phyloP scores from a whole-genome alignment of 176 grass and related monocot species.

The Dendrocalamus sinicus region DNA sequence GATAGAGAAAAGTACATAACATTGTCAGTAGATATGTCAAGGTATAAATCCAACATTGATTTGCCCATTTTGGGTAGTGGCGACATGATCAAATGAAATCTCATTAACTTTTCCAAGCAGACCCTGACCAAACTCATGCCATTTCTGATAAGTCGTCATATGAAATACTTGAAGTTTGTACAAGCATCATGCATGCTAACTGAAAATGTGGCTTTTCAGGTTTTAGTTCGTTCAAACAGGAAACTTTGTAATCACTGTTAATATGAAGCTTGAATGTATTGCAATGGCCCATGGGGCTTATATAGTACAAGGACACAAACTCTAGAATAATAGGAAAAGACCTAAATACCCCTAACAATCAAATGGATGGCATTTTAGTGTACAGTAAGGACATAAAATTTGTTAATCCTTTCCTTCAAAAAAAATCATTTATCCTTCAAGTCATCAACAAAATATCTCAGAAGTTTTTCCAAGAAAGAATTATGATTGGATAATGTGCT shows the following conservation, averaged over 20 bases:
- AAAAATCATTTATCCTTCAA: neutral
- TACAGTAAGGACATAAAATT: neutral
- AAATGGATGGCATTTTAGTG: slow-evolving; percentile 7
- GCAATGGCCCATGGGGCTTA: no score
- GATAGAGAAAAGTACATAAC: slow-evolving; percentile 34
- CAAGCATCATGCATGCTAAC: neutral
- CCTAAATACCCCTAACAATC: neutral
- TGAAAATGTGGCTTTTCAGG: neutral
- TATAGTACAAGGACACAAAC: no score
- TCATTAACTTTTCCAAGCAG: neutral
- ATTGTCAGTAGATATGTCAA: neutral
- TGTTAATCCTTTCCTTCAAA: neutral
- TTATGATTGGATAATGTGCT: neutral
- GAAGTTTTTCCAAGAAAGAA: neutral
- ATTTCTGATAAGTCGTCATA: neutral
- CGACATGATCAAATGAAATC: neutral
- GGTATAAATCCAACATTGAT: neutral
- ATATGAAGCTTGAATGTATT: no score
- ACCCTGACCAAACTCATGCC: neutral
- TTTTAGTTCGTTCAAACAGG: slow-evolving; percentile 4
- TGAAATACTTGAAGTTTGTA: neutral
- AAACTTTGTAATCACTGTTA: neutral
- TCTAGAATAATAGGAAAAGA: no score
- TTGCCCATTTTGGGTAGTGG: neutral
- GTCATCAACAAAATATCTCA: neutral